Conservation (phyloP, 2,329 filamentous ascomycete genomes). For the Monosporascus cannonballus region DNA sequence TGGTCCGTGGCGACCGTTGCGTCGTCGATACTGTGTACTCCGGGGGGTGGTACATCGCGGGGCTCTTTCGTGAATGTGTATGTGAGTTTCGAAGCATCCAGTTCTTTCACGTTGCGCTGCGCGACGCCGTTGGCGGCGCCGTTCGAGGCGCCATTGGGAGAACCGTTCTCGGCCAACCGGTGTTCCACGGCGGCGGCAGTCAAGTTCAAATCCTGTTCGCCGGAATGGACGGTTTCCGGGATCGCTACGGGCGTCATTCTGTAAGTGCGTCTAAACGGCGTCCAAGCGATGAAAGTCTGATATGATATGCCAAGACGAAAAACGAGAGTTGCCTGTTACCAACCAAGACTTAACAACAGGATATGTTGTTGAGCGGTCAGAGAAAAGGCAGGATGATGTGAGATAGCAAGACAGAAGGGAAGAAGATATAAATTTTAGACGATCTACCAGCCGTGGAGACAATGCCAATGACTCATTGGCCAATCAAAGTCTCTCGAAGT, state of each 20-base stretch:
- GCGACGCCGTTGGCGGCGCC: conserved; percentile 24
- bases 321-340: neutral
- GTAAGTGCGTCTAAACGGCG: conserved; percentile 1
- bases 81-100: conserved; percentile 57
- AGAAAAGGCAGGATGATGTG: neutral
- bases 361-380: neutral
- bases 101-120: conserved; percentile 46
- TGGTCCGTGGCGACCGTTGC: conserved; percentile 69
- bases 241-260: conserved; percentile 44
- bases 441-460: neutral
- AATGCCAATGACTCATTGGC: conserved; percentile 11
- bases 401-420: neutral
- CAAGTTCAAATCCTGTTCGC: conserved; percentile 43
- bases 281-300: neutral
- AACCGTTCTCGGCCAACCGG: conserved; percentile 33
- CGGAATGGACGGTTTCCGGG: conserved; percentile 30
- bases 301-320: neutral
- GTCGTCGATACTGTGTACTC: conserved; percentile 29
- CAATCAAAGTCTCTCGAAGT: conserved; percentile 3
- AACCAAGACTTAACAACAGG: neutral
- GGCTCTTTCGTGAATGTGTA: conserved; percentile 35
- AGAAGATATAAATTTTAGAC: conserved; percentile 5
- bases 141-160: conserved; percentile 21
- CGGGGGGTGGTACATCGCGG: conserved; percentile 21
- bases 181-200: conserved; percentile 46